phyloP scores from a whole-genome alignment of 179 eudicot genomes.

The Spergularia azorica region DNA sequence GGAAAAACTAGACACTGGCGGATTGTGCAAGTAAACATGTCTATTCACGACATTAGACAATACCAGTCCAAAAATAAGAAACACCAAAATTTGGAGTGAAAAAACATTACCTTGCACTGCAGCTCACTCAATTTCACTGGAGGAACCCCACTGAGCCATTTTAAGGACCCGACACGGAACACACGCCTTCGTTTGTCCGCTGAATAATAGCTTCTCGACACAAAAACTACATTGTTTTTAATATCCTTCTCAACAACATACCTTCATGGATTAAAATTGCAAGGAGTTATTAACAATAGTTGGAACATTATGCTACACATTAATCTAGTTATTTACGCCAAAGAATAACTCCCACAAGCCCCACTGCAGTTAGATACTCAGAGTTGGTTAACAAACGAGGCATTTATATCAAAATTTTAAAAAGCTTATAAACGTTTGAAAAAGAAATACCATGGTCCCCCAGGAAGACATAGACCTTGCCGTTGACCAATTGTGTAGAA shows the following conservation, averaged over 20 bases:
- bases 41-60: no score
- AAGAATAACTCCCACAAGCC: background rate
- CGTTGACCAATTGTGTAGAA: conserved; percentile 96
- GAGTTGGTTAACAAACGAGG: background rate
- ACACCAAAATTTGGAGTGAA: background rate
- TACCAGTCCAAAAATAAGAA: no score
- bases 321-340: background rate
- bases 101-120: conserved; percentile 75
- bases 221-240: conserved; percentile 81
- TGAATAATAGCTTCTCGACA: conserved; percentile 84
- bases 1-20: no score
- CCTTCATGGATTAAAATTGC: conserved; percentile 40
- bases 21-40: no score
- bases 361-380: conserved; percentile 3
- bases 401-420: background rate
- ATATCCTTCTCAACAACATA: conserved; percentile 93
- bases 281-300: background rate
- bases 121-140: conserved; percentile 47
- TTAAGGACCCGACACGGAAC: conserved; percentile 88
- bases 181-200: conserved; percentile 84
- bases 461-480: conserved; percentile 91
- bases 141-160: conserved; percentile 67
- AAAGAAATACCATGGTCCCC: conserved; percentile 84
- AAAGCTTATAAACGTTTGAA: background rate
- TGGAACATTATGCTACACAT: no score